Conservation (phyloP, 108 stramenopile species). For the Fragilaria radians region DNA sequence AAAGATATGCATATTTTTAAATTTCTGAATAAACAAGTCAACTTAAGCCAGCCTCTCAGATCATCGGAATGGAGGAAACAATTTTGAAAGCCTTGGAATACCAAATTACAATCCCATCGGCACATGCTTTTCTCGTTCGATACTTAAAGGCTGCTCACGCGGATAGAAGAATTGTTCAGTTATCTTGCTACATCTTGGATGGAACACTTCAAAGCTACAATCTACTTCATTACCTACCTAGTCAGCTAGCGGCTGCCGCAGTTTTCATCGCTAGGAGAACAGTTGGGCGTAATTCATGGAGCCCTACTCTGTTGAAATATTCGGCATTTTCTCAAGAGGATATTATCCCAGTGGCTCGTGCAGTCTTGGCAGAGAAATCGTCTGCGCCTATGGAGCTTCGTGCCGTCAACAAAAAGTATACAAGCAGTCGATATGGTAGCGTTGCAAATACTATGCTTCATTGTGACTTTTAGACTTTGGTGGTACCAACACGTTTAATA, state of each 20-base stretch:
- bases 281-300: slow-evolving; percentile 85
- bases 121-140: slow-evolving; percentile 89
- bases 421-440: slow-evolving; percentile 62
- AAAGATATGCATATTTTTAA: background rate
- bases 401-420: slow-evolving; percentile 87
- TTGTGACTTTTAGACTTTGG: slow-evolving; percentile 29
- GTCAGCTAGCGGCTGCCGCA: slow-evolving; percentile 86
- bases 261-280: slow-evolving; percentile 85
- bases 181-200: slow-evolving; percentile 90
- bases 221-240: slow-evolving; percentile 85
- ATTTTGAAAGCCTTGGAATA: slow-evolving; percentile 87
- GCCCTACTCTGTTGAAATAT: slow-evolving; percentile 85
- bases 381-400: slow-evolving; percentile 48
- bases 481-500: too few species aligned
- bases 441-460: slow-evolving; percentile 57
- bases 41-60: too few species aligned
- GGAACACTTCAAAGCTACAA: slow-evolving; percentile 90
- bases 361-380: slow-evolving; percentile 51
- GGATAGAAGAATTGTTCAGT: slow-evolving; percentile 82
- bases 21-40: background rate
- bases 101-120: slow-evolving; percentile 84
- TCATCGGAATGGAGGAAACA: slow-evolving; percentile 90
- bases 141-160: slow-evolving; percentile 93
- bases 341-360: slow-evolving; percentile 66
- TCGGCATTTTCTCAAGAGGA: slow-evolving; percentile 80